phyloP scores from a whole-genome alignment of 2,329 filamentous ascomycete genomes.

The Beauveria asiatica region DNA sequence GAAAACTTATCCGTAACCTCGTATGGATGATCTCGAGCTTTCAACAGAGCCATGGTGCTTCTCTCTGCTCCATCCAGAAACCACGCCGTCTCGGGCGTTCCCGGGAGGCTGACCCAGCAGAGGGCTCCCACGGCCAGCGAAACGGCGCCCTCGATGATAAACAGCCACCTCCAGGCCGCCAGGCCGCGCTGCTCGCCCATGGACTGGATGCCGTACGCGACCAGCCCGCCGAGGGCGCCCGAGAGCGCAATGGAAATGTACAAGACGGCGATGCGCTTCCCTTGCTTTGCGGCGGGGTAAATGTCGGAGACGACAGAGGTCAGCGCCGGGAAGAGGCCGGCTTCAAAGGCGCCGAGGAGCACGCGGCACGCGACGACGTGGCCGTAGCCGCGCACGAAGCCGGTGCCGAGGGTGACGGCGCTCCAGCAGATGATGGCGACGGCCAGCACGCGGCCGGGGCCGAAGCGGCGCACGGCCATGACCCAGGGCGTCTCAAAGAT shows the following conservation, averaged over 20 bases:
- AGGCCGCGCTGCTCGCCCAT: slow-evolving; percentile 37
- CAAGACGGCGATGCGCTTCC: slow-evolving; percentile 23
- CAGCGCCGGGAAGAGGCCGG: slow-evolving; percentile 26
- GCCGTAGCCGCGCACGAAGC: slow-evolving; percentile 21
- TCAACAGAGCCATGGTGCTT: slow-evolving; percentile 19
- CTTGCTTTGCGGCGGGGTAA: slow-evolving; percentile 25
- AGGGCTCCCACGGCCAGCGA: slow-evolving; percentile 22
- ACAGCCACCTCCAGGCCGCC: slow-evolving; percentile 43
- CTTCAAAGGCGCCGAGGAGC: slow-evolving; percentile 26
- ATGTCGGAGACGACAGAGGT: slow-evolving; percentile 26
- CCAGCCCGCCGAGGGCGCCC: slow-evolving; percentile 23
- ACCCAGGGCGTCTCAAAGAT: slow-evolving; percentile 24
- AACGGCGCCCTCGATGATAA: slow-evolving; percentile 35
- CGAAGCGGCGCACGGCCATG: slow-evolving; percentile 24
- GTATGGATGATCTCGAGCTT: slow-evolving; percentile 19
- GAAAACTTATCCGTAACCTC: slow-evolving; percentile 16
- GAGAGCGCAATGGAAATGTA: slow-evolving; percentile 24
- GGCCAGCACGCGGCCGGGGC: slow-evolving; percentile 18
- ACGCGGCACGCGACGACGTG: slow-evolving; percentile 22
- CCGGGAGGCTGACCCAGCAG: slow-evolving; percentile 34
- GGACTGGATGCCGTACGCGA: slow-evolving; percentile 25
- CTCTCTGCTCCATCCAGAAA: slow-evolving; percentile 35
- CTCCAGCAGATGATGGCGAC: slow-evolving; percentile 26
- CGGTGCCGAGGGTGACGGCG: slow-evolving; percentile 23
- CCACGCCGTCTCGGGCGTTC: slow-evolving; percentile 34